Percentiles rank a stretch among this genome's conserved stretches.
Evolutionary conservation across 768 basidiomycete species (phyloP).

Genomic region (Royoungia palumana): DNA sequence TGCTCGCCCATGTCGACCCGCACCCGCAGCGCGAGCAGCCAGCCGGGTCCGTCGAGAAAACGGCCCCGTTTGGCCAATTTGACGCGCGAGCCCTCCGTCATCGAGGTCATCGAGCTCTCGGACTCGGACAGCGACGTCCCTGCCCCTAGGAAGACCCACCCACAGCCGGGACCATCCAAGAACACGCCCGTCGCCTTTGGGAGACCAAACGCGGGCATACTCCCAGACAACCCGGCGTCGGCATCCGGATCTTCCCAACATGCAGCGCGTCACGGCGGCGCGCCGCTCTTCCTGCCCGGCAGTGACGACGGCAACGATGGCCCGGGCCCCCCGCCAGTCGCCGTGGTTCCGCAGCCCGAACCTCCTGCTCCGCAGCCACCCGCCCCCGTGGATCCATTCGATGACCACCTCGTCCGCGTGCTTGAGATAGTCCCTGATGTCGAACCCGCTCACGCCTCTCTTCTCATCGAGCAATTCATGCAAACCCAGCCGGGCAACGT

Average conservation of each 20-base stretch:
- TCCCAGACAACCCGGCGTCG: conserved; percentile 6
- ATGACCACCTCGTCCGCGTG: conserved; percentile 44
- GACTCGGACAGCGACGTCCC: conserved; percentile 45
- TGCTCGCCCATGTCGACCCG: conserved; percentile 7
- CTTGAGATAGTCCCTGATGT: conserved; percentile 74
- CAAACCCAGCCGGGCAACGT: conserved; percentile 34
- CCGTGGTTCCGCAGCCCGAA: not conserved
- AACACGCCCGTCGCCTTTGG: conserved; percentile 6
- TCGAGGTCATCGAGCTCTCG: conserved; percentile 47
- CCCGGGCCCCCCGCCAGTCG: not conserved
- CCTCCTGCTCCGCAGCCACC: conserved; percentile 5
- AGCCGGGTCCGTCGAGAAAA: conserved; percentile 18
- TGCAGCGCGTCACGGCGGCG: not conserved
- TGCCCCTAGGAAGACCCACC: conserved; percentile 1
- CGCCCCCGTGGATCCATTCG: conserved; percentile 19
- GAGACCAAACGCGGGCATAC: conserved; percentile 9
- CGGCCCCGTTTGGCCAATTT: conserved; percentile 1
- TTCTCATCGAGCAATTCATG: conserved; percentile 46
- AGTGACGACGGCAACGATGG: conserved; percentile 32
- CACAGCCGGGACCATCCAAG: conserved; percentile 1
- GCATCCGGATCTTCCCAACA: conserved; percentile 14
- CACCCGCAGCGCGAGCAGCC: conserved; percentile 20
- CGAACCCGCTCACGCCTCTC: conserved; percentile 48
- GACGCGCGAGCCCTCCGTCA: conserved; percentile 7
- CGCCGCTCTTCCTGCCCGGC: conserved; percentile 38